Evolutionary conservation across 331 rosid genomes (phyloP).

Genomic region (Saraca asoca): DNA sequence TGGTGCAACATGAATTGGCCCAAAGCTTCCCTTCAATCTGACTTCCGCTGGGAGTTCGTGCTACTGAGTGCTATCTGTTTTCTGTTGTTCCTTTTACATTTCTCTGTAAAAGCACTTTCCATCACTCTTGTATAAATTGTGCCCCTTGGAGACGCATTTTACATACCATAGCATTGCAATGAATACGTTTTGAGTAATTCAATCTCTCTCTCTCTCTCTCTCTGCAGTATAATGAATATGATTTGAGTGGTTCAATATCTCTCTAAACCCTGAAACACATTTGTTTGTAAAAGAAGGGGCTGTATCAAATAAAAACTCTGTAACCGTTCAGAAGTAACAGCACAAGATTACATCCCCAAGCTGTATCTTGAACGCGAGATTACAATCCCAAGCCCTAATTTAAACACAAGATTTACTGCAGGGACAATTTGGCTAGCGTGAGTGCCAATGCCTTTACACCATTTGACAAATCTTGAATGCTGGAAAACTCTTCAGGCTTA

Average conservation of each 20-base stretch:
- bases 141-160: constrained; percentile 10
- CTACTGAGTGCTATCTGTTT: background rate
- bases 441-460: constrained; percentile 85
- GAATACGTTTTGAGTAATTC: no score
- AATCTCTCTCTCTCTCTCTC: background rate
- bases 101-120: constrained; percentile 11
- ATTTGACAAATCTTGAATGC: constrained; percentile 65
- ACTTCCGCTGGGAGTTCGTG: no score
- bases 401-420: constrained; percentile 45
- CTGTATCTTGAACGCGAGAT: constrained; percentile 3
- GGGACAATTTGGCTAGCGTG: constrained; percentile 82
- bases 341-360: constrained; percentile 31
- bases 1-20: background rate
- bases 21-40: background rate
- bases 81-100: constrained; percentile 4
- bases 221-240: constrained; percentile 20
- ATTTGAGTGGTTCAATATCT: constrained; percentile 21
- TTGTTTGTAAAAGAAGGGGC: constrained; percentile 2
- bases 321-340: constrained; percentile 20
- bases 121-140: constrained; percentile 15
- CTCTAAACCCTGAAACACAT: background rate
- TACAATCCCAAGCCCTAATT: background rate
- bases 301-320: constrained; percentile 16
- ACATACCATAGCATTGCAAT: no score
- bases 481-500: constrained; percentile 90